Evolutionary conservation across 139 green algal species (phyloP), one percentile per base, ranked within the genome.

Genomic region (Chlorella sp.): DNA sequence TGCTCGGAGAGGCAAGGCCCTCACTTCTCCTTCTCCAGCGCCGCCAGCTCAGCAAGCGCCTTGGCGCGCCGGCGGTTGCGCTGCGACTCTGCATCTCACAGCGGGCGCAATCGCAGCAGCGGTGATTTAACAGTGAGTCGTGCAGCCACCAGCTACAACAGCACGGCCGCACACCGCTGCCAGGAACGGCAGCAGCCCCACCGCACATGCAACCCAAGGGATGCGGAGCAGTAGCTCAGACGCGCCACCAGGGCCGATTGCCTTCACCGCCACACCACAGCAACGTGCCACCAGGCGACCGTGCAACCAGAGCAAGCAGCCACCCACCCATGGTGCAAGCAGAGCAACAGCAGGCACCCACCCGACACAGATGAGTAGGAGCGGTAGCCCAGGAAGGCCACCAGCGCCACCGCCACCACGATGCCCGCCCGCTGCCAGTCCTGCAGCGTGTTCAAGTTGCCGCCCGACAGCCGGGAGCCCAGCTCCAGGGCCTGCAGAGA

Each of bases 11-110:
- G n/a, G n/a, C n/a, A n/a, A n/a, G n/a, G n/a, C n/a, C 75, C 39
- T 82, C 76, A 82, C 57, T 82, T 82, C 16, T 82, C 76, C 76
- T 82, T 82, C 60, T 82, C 76, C 0, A 82, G 60, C 6, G 32
- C 76, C 1, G 60, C 76, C 34, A 82, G 76, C 36, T 44, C 56
- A 15, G 57, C 57, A 23, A 82, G 76, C 30, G 76, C 76, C 76
- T 60, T 60, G 60, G 76, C 76, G 13, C 76, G 76, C 36, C n/a
- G 28, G 76, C 76, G 76, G 57, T 78, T 78, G 70, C 70, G 70
- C 25, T 60, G n/a, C 39, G 39, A 60, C 70, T 78, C 70, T 78
- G 70, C 70, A 60, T 51, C 9, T 6, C 44, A 51, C 44, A 51
- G 44, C 6, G 44, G 44, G 44, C 7, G n/a, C n/a, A n/a, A n/a